Conservation (phyloP, 441 rosid species). For the Erodium texanum region DNA sequence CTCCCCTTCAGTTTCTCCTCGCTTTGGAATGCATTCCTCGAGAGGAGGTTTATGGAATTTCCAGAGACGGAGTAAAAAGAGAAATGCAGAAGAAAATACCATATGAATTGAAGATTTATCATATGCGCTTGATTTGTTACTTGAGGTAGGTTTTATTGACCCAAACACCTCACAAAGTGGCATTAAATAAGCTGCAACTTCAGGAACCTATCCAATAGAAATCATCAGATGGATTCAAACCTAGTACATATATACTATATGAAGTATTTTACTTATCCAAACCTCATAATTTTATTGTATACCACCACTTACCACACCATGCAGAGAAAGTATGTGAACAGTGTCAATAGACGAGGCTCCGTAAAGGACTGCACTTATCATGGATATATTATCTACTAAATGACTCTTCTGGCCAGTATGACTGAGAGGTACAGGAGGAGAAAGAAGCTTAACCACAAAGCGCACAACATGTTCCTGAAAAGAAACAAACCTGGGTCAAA, state of each 20-base stretch:
- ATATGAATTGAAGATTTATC: constrained; percentile 43
- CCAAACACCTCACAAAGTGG: constrained; percentile 66
- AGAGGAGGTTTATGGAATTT: constrained; percentile 57
- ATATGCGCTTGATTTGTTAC: constrained; percentile 20
- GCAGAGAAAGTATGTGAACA: constrained; percentile 55
- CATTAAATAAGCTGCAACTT: constrained; percentile 60
- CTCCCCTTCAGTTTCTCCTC: constrained; percentile 34
- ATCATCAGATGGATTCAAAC: constrained; percentile 8
- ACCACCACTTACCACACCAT: constrained; percentile 69
- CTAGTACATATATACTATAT: neutral
- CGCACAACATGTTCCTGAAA: constrained; percentile 61
- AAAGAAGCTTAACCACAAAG: constrained; percentile 57
- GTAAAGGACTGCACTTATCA: constrained; percentile 43
- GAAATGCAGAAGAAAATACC: constrained; percentile 58
- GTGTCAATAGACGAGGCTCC: constrained; percentile 48
- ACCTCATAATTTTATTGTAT: too few relatives aligned
- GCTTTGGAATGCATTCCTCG: constrained; percentile 31
- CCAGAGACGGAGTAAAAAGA: constrained; percentile 68
- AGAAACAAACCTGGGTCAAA: constrained; percentile 11
- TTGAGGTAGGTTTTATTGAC: constrained; percentile 41
- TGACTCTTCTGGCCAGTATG: constrained; percentile 32
- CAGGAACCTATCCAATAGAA: constrained; percentile 43
- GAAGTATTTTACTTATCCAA: neutral
- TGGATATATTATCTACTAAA: constrained; percentile 41
- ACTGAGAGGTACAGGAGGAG: constrained; percentile 40